Conservation (phyloP, 2,329 filamentous ascomycete genomes). For the Amphichorda felina region DNA sequence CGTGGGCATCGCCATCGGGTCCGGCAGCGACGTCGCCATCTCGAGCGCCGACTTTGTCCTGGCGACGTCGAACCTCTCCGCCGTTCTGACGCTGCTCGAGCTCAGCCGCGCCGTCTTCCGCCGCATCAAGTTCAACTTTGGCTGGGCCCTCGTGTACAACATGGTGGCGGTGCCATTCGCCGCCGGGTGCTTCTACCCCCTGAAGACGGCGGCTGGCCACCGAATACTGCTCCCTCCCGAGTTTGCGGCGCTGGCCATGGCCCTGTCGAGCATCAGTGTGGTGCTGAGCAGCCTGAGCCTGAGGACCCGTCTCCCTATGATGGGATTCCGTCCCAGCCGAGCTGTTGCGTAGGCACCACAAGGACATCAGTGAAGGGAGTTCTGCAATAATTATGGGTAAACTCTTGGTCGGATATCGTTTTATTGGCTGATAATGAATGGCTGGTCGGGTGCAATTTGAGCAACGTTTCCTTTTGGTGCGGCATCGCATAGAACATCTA, state of each 20-base stretch:
- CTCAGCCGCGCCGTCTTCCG: slow-evolving; percentile 63
- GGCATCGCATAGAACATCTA: too few species aligned
- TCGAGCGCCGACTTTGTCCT: slow-evolving; percentile 74
- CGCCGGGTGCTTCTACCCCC: slow-evolving; percentile 62
- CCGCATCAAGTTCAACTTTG: slow-evolving; percentile 75
- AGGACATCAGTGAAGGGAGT: too few species aligned
- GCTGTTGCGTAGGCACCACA: too few species aligned
- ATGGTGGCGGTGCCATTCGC: slow-evolving; percentile 66
- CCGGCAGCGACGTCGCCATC: slow-evolving; percentile 74
- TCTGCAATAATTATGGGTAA: too few species aligned
- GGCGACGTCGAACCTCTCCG: slow-evolving; percentile 56
- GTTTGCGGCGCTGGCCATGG: slow-evolving; percentile 90
- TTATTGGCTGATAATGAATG: too few species aligned
- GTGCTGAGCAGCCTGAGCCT: slow-evolving; percentile 70
- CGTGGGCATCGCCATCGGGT: slow-evolving; percentile 74
- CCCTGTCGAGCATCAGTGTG: slow-evolving; percentile 80
- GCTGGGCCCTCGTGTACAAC: slow-evolving; percentile 79
- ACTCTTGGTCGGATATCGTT: too few species aligned
- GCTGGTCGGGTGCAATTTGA: too few species aligned
- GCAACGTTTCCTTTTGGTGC: too few species aligned
- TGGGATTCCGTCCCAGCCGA: slow-evolving; percentile 34
- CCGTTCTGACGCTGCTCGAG: slow-evolving; percentile 61
- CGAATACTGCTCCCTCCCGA: slow-evolving; percentile 62
- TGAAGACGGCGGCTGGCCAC: slow-evolving; percentile 29
- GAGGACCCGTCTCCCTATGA: slow-evolving; percentile 32